These are phyloP conservation scores for Trametes hirsuta DNA, from an alignment of 1,284 basidiomycete genomes.

Conservation along the genomic window DNA sequence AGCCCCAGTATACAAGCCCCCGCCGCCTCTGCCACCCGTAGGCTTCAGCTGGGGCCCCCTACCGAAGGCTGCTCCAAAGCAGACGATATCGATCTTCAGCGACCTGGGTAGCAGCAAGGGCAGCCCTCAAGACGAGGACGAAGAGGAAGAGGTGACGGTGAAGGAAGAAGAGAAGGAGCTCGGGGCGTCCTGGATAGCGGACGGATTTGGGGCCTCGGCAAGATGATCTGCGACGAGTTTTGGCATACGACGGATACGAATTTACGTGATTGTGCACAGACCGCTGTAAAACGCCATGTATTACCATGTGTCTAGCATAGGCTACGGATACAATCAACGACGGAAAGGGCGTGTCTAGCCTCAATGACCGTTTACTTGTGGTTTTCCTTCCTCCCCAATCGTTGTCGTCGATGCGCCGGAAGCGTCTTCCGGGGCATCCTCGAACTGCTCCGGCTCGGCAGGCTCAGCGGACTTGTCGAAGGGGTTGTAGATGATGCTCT, in stretches of 20 bases:
- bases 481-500: slow-evolving; percentile 72
- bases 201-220: slow-evolving; percentile 25
- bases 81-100: slow-evolving; percentile 35
- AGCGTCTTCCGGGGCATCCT: slow-evolving; percentile 25
- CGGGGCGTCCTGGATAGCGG: slow-evolving; percentile 31
- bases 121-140: not conserved
- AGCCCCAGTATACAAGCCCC: slow-evolving; percentile 33
- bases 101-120: slow-evolving; percentile 18
- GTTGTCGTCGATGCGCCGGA: not conserved
- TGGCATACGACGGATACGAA: not conserved
- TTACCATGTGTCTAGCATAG: slow-evolving; percentile 8
- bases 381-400: not conserved
- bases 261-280: not conserved
- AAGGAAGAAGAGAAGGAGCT: slow-evolving; percentile 18
- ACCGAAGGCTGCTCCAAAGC: slow-evolving; percentile 44
- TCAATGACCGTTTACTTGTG: not conserved
- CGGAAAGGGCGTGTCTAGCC: not conserved
- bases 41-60: slow-evolving; percentile 70
- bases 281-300: slow-evolving; percentile 10
- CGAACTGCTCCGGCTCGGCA: slow-evolving; percentile 26
- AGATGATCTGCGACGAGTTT: slow-evolving; percentile 1
- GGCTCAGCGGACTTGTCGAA: slow-evolving; percentile 27
- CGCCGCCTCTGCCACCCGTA: slow-evolving; percentile 39
- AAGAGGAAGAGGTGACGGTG: not conserved
- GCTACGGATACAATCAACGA: slow-evolving; percentile 12